These are phyloP conservation scores for Auricularia cornea DNA, from an alignment of 768 basidiomycete species.

Conservation along the genomic window DNA sequence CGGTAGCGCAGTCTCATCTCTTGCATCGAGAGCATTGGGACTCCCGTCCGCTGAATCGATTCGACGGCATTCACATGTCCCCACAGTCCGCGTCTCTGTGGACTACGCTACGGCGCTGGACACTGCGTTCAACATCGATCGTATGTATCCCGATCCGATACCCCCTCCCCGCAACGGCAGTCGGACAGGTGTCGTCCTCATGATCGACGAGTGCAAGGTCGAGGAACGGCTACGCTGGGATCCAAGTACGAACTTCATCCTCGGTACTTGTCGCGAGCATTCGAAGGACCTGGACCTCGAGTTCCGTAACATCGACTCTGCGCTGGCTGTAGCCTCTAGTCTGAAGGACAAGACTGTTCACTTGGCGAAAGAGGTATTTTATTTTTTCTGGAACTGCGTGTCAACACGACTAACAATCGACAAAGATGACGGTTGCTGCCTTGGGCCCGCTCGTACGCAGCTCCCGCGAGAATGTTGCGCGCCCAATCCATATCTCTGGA, in stretches of 20 bases:
- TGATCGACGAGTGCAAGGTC: conserved; percentile 17
- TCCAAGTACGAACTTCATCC: conserved; percentile 13
- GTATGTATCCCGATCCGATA: background rate
- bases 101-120: background rate
- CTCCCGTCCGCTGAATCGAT: background rate
- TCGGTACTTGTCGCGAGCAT: conserved; percentile 19
- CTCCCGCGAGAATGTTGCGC: conserved; percentile 14
- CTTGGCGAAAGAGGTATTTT: conserved; percentile 6
- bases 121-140: background rate
- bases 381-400: background rate
- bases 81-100: background rate
- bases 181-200: conserved; percentile 7
- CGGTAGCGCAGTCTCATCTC: conserved; percentile 11
- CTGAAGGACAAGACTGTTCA: conserved; percentile 5
- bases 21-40: conserved; percentile 8
- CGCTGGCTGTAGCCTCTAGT: background rate
- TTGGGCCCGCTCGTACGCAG: conserved; percentile 14
- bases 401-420: background rate
- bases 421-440: conserved; percentile 20
- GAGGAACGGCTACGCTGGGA: conserved; percentile 16
- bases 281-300: conserved; percentile 7
- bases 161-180: background rate
- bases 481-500: conserved; percentile 18
- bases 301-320: conserved; percentile 8
- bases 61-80: background rate